Base-by-base conservation (phyloP, 2,329 filamentous ascomycete species). In the Scolecobasidium constrictum region DNA sequence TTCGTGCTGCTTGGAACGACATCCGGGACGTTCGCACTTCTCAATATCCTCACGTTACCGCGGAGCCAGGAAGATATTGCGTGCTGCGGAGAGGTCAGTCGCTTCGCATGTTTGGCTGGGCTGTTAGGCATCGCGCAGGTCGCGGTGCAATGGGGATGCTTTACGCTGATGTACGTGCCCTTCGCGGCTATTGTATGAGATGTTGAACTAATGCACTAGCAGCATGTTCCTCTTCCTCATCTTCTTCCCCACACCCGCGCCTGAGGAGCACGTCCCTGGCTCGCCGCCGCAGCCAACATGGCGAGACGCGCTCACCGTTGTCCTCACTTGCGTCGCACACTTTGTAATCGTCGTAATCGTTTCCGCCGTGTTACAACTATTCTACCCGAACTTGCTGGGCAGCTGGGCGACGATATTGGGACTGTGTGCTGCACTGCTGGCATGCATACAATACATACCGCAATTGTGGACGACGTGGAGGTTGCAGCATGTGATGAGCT, bases 1-100 rank as follows among this genome's bases (percentile, higher is more conserved):
- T 98, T 94, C 58, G 80, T 98, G 49, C 75, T 96, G 2, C 77
- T 98, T n/a, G 92, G 92, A 47, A 86, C 84, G 19, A 90, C 90
- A 2, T 93, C 86, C 5, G 84, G 84, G 53, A 94, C 84, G 40
- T 85, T 83, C 38, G 83, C 85, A 19, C 86, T 98, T 54, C 86
- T 85, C 49, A 96, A 96, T 57, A 95, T 98, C 56, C 68, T 96
- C 42, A 82, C 86, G 1, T 75, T 94, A 12, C 84, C 86, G n/a
- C 76, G 79, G 46, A 94, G 86, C 44, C 77, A 85, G 23, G 73
- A 78, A 44, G 88, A 94, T 58, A 81, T 95, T 47, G 75, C 74
- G 42, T 98, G 92, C 63, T 98, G 92, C 63, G 81, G 73, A 53
- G 77, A 86, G 53, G 75, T 96, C 35, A 84, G 79, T 43, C 75